A percentile compares a stretch with the other conserved stretches of the same genome.
These are phyloP conservation scores for Collybia mongolica DNA, from an alignment of 768 basidiomycete genomes.

Conservation along the genomic window DNA sequence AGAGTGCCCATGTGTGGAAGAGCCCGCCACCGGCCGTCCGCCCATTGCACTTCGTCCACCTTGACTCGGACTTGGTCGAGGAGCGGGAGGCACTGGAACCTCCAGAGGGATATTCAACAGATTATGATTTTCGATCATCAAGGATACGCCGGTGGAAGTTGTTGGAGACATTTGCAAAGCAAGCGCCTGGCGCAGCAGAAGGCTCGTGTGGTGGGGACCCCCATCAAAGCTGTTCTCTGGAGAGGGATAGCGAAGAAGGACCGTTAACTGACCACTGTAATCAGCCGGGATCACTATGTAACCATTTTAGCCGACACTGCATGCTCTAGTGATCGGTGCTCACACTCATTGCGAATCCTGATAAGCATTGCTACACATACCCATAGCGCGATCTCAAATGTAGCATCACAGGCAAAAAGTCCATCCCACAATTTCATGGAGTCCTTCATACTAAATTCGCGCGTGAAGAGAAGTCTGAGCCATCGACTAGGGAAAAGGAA, in stretches of 20 bases:
- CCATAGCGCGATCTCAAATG: constrained; percentile 78
- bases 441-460: constrained; percentile 82
- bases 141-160: constrained; percentile 71
- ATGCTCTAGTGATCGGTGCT: constrained; percentile 1
- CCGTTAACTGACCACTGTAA: constrained; percentile 82
- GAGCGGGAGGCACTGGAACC: constrained; percentile 45
- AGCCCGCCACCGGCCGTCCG: constrained; percentile 4
- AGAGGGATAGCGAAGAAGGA: constrained; percentile 83
- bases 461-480: constrained; percentile 89
- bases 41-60: constrained; percentile 17
- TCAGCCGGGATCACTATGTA: constrained; percentile 78
- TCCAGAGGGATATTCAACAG: constrained; percentile 72
- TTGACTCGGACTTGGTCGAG: constrained; percentile 33
- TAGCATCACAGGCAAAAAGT: constrained; percentile 83
- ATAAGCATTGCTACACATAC: constrained; percentile 94
- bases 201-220: constrained; percentile 53
- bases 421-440: constrained; percentile 95
- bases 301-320: not conserved
- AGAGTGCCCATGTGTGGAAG: constrained; percentile 22
- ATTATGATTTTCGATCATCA: constrained; percentile 82
- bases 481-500: constrained; percentile 62
- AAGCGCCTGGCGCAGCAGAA: constrained; percentile 84
- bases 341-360: constrained; percentile 86
- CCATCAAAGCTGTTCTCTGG: constrained; percentile 30
- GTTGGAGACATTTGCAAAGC: constrained; percentile 74